Conservation (phyloP, 2,329 filamentous ascomycete genomes). For the Lachnellula arida region DNA sequence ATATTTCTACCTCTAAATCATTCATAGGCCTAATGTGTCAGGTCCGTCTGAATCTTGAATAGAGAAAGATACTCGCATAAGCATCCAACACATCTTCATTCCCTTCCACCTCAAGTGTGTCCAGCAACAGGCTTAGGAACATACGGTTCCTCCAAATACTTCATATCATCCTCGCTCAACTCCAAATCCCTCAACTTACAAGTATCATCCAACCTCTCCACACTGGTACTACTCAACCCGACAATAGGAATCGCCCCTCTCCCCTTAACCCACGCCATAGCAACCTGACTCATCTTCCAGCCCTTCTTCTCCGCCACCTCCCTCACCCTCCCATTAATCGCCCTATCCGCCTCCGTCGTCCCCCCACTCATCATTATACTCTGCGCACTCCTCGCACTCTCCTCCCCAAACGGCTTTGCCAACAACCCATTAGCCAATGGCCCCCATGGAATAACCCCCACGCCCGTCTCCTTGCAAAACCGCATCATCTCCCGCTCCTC, state of each 20-base stretch:
- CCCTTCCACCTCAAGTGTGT: slow-evolving; percentile 8
- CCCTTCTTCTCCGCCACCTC: slow-evolving; percentile 51
- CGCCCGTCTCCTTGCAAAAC: slow-evolving; percentile 38
- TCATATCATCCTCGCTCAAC: slow-evolving; percentile 45
- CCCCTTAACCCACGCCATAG: slow-evolving; percentile 47
- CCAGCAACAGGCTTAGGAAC: slow-evolving; percentile 37
- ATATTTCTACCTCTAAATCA: no score
- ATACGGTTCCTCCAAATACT: slow-evolving; percentile 49
- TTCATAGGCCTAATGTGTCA: no score
- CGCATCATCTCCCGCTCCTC: slow-evolving; percentile 44
- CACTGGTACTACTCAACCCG: slow-evolving; percentile 39
- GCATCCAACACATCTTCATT: background rate
- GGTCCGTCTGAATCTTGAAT: no score
- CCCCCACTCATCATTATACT: slow-evolving; percentile 28
- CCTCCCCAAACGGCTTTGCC: slow-evolving; percentile 4
- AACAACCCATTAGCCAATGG: background rate
- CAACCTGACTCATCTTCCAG: slow-evolving; percentile 53
- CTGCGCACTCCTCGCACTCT: background rate
- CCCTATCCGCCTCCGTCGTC: slow-evolving; percentile 40
- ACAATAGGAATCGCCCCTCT: slow-evolving; percentile 43
- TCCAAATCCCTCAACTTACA: slow-evolving; percentile 34
- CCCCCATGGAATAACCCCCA: slow-evolving; percentile 34
- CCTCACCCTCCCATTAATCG: slow-evolving; percentile 49
- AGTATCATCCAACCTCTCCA: slow-evolving; percentile 48
- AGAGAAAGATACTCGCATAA: no score